phyloP scores from a whole-genome alignment of 257 asterid species.

The Solanum etuberosum region DNA sequence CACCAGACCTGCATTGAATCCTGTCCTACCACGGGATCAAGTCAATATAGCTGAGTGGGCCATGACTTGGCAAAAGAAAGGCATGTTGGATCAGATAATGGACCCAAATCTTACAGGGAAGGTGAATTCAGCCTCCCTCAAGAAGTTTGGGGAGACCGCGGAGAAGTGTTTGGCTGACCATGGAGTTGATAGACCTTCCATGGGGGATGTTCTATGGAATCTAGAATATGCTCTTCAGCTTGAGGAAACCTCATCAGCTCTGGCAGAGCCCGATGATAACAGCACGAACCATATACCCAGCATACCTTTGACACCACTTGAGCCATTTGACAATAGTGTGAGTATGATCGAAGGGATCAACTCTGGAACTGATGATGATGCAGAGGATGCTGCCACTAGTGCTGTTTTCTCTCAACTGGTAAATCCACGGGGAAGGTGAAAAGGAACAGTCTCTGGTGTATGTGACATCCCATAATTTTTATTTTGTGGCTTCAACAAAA shows the following conservation, averaged over 20 bases:
- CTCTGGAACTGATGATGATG: slow-evolving; percentile 58
- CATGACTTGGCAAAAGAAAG: slow-evolving; percentile 75
- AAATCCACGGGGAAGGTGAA: slow-evolving; percentile 71
- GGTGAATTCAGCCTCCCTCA: slow-evolving; percentile 52
- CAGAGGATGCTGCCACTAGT: slow-evolving; percentile 54
- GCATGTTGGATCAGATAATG: slow-evolving; percentile 62
- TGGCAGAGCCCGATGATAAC: slow-evolving; percentile 53
- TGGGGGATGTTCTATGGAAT: slow-evolving; percentile 83
- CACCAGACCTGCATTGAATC: slow-evolving; percentile 67
- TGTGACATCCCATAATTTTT: neutral
- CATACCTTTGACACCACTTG: slow-evolving; percentile 32
- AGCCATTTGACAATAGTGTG: slow-evolving; percentile 55
- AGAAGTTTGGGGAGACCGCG: slow-evolving; percentile 73
- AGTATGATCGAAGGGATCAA: slow-evolving; percentile 43
- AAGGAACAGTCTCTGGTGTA: neutral
- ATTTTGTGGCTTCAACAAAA: neutral
- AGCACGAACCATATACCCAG: slow-evolving; percentile 58
- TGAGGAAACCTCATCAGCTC: slow-evolving; percentile 61
- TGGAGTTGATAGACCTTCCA: slow-evolving; percentile 70
- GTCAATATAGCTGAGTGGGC: slow-evolving; percentile 86
- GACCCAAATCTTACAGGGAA: slow-evolving; percentile 54
- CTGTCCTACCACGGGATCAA: slow-evolving; percentile 70
- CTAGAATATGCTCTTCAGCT: slow-evolving; percentile 74
- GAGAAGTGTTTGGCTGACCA: slow-evolving; percentile 66
- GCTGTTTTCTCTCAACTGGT: slow-evolving; percentile 79